A percentile compares a stretch with the other conserved stretches of the same genome.
phyloP scores from a whole-genome alignment of 805 yeast genomes.

The Metschnikowia henanensis region DNA sequence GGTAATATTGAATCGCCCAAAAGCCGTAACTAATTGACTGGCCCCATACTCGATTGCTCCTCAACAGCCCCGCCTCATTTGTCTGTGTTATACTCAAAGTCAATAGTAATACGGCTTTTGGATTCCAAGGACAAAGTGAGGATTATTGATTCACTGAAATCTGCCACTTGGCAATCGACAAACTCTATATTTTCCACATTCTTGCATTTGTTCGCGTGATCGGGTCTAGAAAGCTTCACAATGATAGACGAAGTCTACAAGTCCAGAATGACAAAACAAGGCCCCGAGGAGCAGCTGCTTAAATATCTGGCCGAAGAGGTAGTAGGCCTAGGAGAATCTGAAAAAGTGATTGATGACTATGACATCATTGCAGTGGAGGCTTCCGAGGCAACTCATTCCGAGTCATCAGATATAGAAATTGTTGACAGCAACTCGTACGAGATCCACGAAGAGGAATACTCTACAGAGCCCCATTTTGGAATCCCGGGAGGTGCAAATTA shows the following conservation, averaged over 20 bases:
- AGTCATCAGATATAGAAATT: slow-evolving; percentile 15
- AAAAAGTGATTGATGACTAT: neutral
- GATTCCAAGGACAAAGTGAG: too few species aligned
- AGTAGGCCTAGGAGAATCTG: neutral
- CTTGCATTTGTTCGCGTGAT: neutral
- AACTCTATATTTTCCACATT: too few species aligned
- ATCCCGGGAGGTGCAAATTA: neutral
- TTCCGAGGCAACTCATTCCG: slow-evolving; percentile 21
- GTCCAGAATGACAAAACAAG: neutral
- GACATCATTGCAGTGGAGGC: slow-evolving; percentile 13
- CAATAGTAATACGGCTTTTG: too few species aligned
- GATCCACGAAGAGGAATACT: slow-evolving; percentile 8
- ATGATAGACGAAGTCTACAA: neutral
- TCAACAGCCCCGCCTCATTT: too few species aligned
- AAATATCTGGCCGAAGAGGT: neutral
- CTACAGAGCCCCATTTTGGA: neutral
- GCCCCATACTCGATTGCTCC: too few species aligned
- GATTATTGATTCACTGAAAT: too few species aligned
- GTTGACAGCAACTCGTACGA: slow-evolving; percentile 11
- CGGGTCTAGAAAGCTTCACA: neutral
- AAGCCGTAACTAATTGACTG: too few species aligned
- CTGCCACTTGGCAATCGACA: too few species aligned
- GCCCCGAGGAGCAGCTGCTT: too few species aligned
- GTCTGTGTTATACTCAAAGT: too few species aligned
- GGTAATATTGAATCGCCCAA: too few species aligned